phyloP scores from a whole-genome alignment of 306 rosid species.

The Argentina anserina region DNA sequence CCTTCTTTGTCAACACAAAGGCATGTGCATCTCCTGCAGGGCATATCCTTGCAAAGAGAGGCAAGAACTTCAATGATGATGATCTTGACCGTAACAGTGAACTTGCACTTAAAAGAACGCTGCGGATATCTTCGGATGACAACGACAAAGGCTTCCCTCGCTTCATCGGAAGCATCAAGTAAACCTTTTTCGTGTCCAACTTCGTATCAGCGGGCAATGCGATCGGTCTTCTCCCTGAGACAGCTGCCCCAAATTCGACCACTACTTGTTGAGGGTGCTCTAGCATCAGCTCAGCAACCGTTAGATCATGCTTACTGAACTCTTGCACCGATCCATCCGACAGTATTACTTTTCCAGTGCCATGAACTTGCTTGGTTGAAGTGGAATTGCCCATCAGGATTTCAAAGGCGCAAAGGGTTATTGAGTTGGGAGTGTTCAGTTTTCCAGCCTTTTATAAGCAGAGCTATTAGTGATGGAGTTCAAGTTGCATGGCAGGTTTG shows the following conservation, averaged over 20 bases:
- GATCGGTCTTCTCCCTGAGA: constrained; percentile 38
- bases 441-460: constrained; percentile 2
- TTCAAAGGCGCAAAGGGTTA: neutral
- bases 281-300: constrained; percentile 80
- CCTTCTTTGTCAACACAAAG: constrained; percentile 20
- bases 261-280: constrained; percentile 88
- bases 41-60: constrained; percentile 50
- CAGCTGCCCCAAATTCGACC: constrained; percentile 53
- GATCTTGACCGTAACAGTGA: constrained; percentile 39
- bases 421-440: neutral
- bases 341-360: constrained; percentile 45
- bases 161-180: constrained; percentile 69
- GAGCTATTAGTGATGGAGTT: neutral
- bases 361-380: constrained; percentile 17
- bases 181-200: constrained; percentile 49
- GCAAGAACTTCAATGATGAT: constrained; percentile 37
- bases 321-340: constrained; percentile 64
- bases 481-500: constrained; percentile 39
- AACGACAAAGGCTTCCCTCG: constrained; percentile 58
- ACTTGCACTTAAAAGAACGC: constrained; percentile 29
- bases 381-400: constrained; percentile 62
- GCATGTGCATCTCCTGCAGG: constrained; percentile 14
- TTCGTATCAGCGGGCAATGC: constrained; percentile 69
- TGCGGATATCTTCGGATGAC: constrained; percentile 48
- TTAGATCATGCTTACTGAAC: constrained; percentile 41